phyloP scores from a whole-genome alignment of 768 basidiomycete species.

The Chiua virens region DNA sequence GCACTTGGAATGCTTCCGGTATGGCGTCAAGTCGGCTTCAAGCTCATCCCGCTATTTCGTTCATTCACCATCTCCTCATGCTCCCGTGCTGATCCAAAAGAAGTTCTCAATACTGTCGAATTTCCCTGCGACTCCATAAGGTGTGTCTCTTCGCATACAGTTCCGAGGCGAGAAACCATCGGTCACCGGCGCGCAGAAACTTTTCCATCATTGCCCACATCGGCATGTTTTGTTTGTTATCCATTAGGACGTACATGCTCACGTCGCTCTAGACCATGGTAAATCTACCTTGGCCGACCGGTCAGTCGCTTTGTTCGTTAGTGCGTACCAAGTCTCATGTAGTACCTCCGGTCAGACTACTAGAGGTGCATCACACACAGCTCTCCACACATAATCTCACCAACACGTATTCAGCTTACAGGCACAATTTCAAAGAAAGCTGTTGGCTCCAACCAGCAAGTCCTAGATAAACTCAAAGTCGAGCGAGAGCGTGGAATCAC shows the following conservation, averaged over 20 bases:
- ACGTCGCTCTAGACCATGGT: conserved; percentile 70
- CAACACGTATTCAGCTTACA: conserved; percentile 60
- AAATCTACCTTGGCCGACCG: conserved; percentile 94
- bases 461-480: conserved; percentile 93
- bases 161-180: neutral
- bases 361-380: conserved; percentile 54
- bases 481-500: conserved; percentile 97
- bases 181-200: conserved; percentile 49
- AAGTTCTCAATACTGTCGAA: conserved; percentile 52
- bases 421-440: conserved; percentile 75
- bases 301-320: conserved; percentile 36
- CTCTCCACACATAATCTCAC: neutral
- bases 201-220: conserved; percentile 98
- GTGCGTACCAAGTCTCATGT: neutral
- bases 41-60: conserved; percentile 15
- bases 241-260: neutral
- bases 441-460: conserved; percentile 74
- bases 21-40: conserved; percentile 29
- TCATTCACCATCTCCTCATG: conserved; percentile 33
- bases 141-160: conserved; percentile 35
- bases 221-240: conserved; percentile 41
- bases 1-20: conserved; percentile 10
- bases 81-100: conserved; percentile 28
- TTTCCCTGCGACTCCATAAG: conserved; percentile 70
- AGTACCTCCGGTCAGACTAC: conserved; percentile 44